Evolutionary conservation across 495 filamentous ascomycete species (phyloP), one percentile per base, ranked within the genome.

Genomic region (Penicillium psychrofluorescens): DNA sequence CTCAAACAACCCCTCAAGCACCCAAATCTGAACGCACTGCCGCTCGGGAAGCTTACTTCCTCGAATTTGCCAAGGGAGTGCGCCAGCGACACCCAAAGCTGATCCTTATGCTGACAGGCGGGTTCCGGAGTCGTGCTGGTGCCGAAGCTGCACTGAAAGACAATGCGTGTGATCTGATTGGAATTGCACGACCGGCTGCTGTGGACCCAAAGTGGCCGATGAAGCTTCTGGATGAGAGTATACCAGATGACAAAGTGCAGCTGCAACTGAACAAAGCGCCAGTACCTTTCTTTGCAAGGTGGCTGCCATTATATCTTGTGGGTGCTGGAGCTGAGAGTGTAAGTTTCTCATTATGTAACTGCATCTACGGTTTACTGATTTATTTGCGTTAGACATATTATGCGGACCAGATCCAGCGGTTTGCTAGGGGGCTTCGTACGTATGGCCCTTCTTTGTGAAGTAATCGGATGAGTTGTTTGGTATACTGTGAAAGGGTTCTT

Each of bases 21-120:
- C 41, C 45, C 2, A 56, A 60, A 41, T 66, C 64, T 16, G 62
- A 49, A 2, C 59, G 72, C 30, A 79, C 74, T 1, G 50, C 61
- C 9, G 61, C 65, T 8, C 70, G 78, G n/a, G 79, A 83, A 46
- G 74, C 77, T 7, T 83, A 81, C 67, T 83, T 81, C 66, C 62
- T 81, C 39, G 67, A 76, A 48, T 80, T 80, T 45, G 72, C 77
- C 1, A 51, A 58, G 14, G 58, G 60, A 15, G 63, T 76, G 28
- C 70, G 77, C 29, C 44, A 41, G 1, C 49, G 67, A 10, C 69
- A 72, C 48, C 74, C 74, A 0, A 44, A 44, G 2, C 50, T 77
- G 2, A 57, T 71, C 6, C 62, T 81, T 9, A 72, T 76, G 66
- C 49, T 78, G 31, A 76, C 68, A 1, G 72, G 76, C 11, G 79